A percentile compares a stretch with the other conserved stretches of the same genome.
Conservation (phyloP, 169 alveolate species). For the Ichthyophthirius multifiliis region DNA sequence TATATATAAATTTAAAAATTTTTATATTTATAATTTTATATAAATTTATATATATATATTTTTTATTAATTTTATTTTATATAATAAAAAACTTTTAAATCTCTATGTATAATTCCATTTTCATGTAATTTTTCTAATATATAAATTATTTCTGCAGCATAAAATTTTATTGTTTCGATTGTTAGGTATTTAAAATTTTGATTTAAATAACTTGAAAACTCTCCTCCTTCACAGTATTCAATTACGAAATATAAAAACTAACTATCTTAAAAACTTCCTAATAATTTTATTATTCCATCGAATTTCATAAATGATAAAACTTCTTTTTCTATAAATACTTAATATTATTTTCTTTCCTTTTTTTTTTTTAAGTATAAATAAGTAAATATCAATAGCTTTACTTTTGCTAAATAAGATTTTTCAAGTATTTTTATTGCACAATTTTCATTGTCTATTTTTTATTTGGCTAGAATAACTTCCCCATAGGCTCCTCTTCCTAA, state of each 20-base stretch:
- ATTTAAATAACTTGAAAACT: constrained; percentile 22
- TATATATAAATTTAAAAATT: background rate
- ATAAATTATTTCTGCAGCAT: constrained; percentile 60
- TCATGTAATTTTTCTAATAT: constrained; percentile 68
- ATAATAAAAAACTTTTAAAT: constrained; percentile 67
- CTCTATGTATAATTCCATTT: constrained; percentile 78
- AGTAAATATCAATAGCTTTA: background rate
- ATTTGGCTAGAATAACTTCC: constrained; percentile 56
- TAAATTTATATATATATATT: constrained; percentile 29
- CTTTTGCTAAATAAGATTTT: constrained; percentile 29
- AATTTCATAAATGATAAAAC: constrained; percentile 2
- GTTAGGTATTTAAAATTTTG: background rate
- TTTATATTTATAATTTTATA: background rate
- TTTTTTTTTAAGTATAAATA: background rate
- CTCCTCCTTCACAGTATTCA: constrained; percentile 34
- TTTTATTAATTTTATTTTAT: constrained; percentile 50
- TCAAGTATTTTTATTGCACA: constrained; percentile 48
- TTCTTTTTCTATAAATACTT: constrained; percentile 38
- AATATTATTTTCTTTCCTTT: constrained; percentile 32
- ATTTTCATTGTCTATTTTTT: constrained; percentile 33
- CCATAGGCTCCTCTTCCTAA: constrained; percentile 67
- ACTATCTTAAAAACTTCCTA: constrained; percentile 1
- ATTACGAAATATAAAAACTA: constrained; percentile 18
- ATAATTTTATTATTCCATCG: constrained; percentile 22
- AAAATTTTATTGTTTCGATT: constrained; percentile 31